A percentile compares a stretch with the other conserved stretches of the same genome.
Evolutionary conservation across 108 stramenopile genomes (phyloP).

Genomic region (Skeletonema grethae): DNA sequence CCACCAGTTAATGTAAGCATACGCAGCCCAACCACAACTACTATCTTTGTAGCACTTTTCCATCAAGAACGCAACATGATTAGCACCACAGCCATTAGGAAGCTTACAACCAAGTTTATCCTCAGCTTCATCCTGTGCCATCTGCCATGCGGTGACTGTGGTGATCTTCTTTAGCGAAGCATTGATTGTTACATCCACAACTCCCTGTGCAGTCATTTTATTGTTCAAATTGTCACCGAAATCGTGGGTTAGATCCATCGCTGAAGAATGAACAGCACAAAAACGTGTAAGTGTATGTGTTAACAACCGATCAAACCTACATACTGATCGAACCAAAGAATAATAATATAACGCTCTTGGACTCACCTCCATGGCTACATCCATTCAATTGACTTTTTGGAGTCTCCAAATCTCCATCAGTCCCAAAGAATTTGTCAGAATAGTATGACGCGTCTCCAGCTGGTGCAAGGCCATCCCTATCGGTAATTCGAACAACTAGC

Average conservation of each 20-base stretch:
- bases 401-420: slow-evolving; percentile 24
- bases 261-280: slow-evolving; percentile 4
- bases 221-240: background rate
- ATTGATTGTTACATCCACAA: slow-evolving; percentile 28
- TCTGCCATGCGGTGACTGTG: background rate
- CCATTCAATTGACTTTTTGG: background rate
- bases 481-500: slow-evolving; percentile 38
- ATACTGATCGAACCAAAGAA: too few relatives aligned
- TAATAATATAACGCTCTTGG: background rate
- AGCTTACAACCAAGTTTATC: slow-evolving; percentile 10
- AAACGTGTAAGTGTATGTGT: background rate
- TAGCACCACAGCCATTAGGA: slow-evolving; percentile 9
- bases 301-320: too few relatives aligned
- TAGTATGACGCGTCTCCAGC: slow-evolving; percentile 11
- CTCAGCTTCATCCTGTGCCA: background rate
- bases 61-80: slow-evolving; percentile 36
- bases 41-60: slow-evolving; percentile 21
- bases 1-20: slow-evolving; percentile 41
- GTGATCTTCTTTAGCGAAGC: slow-evolving; percentile 1
- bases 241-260: slow-evolving; percentile 15
- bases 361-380: slow-evolving; percentile 4
- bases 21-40: slow-evolving; percentile 12
- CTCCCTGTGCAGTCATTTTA: slow-evolving; percentile 26
- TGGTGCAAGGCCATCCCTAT: slow-evolving; percentile 16
- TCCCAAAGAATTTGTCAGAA: slow-evolving; percentile 49